Percentiles rank a stretch among this genome's conserved stretches.
Evolutionary conservation across 495 filamentous ascomycete species (phyloP).

Genomic region (Aspergillus hancockii): DNA sequence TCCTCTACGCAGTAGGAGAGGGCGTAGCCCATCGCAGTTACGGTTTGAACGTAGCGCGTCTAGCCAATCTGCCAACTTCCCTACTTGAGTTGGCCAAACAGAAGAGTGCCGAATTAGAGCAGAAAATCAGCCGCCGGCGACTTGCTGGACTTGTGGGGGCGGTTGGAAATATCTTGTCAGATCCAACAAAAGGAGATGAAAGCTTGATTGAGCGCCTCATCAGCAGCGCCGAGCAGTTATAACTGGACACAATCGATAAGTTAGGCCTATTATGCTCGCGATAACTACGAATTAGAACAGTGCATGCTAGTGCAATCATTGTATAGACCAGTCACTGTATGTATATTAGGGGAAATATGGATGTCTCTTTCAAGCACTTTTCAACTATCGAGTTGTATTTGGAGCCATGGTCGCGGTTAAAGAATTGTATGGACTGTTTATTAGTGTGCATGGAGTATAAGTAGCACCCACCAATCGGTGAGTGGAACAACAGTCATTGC

Average conservation of each 20-base stretch:
- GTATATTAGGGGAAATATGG: not conserved
- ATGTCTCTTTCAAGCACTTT: not conserved
- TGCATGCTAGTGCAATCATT: not conserved
- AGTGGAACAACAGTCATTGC: too few species aligned
- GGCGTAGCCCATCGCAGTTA: slow-evolving; percentile 93
- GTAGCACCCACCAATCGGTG: too few species aligned
- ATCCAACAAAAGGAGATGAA: slow-evolving; percentile 25
- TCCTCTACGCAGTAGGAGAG: slow-evolving; percentile 79
- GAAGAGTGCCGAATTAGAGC: slow-evolving; percentile 82
- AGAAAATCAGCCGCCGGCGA: slow-evolving; percentile 61
- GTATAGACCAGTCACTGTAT: not conserved
- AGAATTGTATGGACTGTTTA: too few species aligned
- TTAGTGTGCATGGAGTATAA: too few species aligned
- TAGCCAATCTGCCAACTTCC: slow-evolving; percentile 76
- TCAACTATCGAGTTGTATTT: not conserved
- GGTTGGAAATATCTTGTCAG: slow-evolving; percentile 43
- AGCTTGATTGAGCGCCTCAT: slow-evolving; percentile 36
- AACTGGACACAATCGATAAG: slow-evolving; percentile 10
- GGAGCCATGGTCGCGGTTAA: too few species aligned
- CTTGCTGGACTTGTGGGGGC: slow-evolving; percentile 46
- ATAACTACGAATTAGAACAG: not conserved
- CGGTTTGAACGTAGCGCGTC: slow-evolving; percentile 85
- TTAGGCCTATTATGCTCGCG: not conserved
- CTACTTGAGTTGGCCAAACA: slow-evolving; percentile 75
- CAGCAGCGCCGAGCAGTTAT: slow-evolving; percentile 42